A percentile compares a stretch with the other conserved stretches of the same genome.
These are phyloP conservation scores for Trichomonas vaginalis DNA, from an alignment of 208 protist species.

Conservation along the genomic window DNA sequence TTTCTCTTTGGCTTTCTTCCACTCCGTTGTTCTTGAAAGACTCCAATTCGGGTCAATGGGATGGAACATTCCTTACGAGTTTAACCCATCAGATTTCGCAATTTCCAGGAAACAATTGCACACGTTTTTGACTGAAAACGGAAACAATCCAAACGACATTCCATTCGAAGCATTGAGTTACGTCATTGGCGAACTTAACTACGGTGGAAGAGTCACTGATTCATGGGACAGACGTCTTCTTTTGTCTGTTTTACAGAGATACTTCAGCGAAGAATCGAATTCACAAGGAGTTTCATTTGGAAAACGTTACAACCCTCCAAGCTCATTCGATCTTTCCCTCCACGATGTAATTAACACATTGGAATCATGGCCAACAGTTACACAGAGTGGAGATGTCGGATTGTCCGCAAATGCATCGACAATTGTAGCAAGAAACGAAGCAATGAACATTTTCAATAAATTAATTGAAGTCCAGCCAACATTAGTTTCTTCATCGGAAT, in stretches of 20 bases:
- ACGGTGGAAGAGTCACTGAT: conserved; percentile 94
- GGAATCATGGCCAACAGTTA: not conserved
- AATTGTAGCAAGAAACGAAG: not conserved
- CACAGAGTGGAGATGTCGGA: not conserved
- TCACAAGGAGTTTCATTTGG: not conserved
- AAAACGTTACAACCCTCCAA: not conserved
- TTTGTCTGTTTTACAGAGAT: conserved; percentile 64
- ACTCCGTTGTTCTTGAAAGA: conserved; percentile 84
- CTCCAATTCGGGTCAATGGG: conserved; percentile 87
- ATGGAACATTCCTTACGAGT: conserved; percentile 91
- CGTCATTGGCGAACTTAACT: conserved; percentile 97
- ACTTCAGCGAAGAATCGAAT: not conserved
- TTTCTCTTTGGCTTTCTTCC: conserved; percentile 92
- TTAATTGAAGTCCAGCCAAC: not conserved
- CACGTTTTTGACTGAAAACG: conserved; percentile 81
- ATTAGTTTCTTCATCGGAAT: not conserved
- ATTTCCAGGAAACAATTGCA: conserved; percentile 74
- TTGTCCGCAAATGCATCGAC: not conserved
- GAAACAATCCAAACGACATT: conserved; percentile 50
- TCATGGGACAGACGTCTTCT: conserved; percentile 86
- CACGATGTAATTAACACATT: not conserved
- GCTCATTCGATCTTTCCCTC: not conserved
- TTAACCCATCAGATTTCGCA: conserved; percentile 85
- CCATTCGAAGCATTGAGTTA: conserved; percentile 93
- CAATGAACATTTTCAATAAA: not conserved